phyloP scores from a whole-genome alignment of 768 basidiomycete genomes.

The Chlorophyllum brunneum region DNA sequence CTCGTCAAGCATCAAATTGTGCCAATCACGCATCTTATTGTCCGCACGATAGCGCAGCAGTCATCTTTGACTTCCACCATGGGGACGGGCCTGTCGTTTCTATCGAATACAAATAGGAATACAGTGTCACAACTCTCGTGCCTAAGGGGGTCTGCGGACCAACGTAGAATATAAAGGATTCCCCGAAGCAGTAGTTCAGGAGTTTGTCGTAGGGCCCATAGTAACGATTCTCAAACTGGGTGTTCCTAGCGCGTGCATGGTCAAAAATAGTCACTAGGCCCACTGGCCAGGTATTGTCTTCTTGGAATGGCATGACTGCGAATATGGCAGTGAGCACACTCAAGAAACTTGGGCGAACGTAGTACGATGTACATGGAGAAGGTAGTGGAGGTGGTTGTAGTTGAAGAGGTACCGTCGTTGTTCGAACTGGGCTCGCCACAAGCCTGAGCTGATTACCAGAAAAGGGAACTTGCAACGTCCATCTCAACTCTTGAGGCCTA shows the following conservation, averaged over 20 bases:
- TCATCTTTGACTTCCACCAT: slow-evolving; percentile 14
- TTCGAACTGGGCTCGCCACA: too few relatives aligned
- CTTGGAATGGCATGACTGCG: slow-evolving; percentile 14
- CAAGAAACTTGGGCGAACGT: too few relatives aligned
- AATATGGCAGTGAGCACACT: too few relatives aligned
- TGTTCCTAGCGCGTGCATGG: not conserved
- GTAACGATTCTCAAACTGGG: slow-evolving; percentile 13
- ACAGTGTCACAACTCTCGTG: slow-evolving; percentile 1
- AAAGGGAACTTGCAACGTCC: too few relatives aligned
- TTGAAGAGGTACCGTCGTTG: too few relatives aligned
- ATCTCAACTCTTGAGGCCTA: too few relatives aligned
- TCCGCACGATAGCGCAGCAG: slow-evolving; percentile 14
- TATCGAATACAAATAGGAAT: slow-evolving; percentile 15
- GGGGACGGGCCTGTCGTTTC: slow-evolving; percentile 6
- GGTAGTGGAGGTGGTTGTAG: too few relatives aligned
- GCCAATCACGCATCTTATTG: too few relatives aligned
- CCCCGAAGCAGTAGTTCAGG: slow-evolving; percentile 15
- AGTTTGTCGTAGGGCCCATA: slow-evolving; percentile 17
- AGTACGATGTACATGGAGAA: too few relatives aligned
- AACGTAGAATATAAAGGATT: slow-evolving; percentile 14
- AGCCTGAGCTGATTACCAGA: too few relatives aligned
- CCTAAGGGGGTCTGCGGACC: slow-evolving; percentile 10
- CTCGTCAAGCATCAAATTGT: slow-evolving; percentile 13
- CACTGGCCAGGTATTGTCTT: slow-evolving; percentile 12
- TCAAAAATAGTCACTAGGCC: slow-evolving; percentile 11